Evolutionary conservation across 306 rosid genomes (phyloP), one percentile per base, ranked within the genome.

Genomic region (Lathyrus sativus): DNA sequence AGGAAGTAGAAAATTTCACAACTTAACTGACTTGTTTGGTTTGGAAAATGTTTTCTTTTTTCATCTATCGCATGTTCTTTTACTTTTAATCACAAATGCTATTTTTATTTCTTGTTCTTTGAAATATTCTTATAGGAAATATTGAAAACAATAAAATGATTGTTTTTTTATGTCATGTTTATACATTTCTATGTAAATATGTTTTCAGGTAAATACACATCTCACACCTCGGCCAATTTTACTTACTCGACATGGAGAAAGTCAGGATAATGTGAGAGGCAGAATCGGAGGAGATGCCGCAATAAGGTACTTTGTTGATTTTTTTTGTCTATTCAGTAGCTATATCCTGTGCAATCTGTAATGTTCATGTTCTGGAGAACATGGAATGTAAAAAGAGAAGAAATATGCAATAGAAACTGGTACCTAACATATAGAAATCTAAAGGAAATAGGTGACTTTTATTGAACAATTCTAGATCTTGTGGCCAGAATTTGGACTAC

Each of bases 241-340:
- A 71, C 99, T 93, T 68, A 93, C 99, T 46, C 85, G 97, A 73
- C 99, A 93, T 73, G 99, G 99, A 63, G 99, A 93, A 82, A 93
- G 99, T 82, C 89, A 29, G 84, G 99, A 93, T 77, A 93, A 93
- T 83, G 96, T 93, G 56, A 82, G 99, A 78, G 97, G 89, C 48
- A 84, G 99, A 81, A 90, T 93, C 41, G 99, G 99, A 54, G 99
- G 99, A 44, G 99, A 93, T 74, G 72, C 87, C 58, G 90, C 81
- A 65, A 29, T 93, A 71, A 93, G 99, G 99, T 88, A 76, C 50
- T 60, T 72, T 58, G 44, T 57, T 62, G 49, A 35, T 29, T 39
- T 55, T 67, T 46, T 44, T 28, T 71, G 18, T 42, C 53, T 54
- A 53, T 53, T 61, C 50, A 37, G 39, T 72, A 42, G 60, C 59